Evolutionary conservation across 2,329 filamentous ascomycete species (phyloP), one percentile per base, ranked within the genome.

Genomic region (Chaetothyriales sp.): DNA sequence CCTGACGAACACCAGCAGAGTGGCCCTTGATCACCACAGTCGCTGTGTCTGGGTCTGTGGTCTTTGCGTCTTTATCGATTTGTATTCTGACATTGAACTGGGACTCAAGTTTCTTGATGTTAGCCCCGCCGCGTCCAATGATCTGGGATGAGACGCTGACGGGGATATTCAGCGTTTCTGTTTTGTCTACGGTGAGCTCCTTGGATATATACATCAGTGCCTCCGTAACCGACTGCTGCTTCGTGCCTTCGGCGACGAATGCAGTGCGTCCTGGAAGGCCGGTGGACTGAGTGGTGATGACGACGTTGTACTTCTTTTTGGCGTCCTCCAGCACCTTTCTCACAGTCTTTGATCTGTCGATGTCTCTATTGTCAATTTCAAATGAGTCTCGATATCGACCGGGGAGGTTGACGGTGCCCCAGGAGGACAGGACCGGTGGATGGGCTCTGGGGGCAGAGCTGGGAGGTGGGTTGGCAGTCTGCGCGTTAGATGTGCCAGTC

Each of bases 31-130:
- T 83, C 49, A 81, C 70, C 49, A 98, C 85, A 2, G 32, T 39
- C 32, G 32, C 32, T 62, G 95, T 84, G 59, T 96, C 86, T 48
- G 80, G 83, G 48, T 79, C 77, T 62, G 73, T 71, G 49, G 95
- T 86, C 57, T 85, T 81, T 50, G 94, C 86, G 45, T 92, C 87
- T 69, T 85, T 89, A 54, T 90, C 89, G 53, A 98, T 79, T 64
- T 94, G 86, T 62, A 98, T 89, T 57, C 81, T 81, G 49, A 92
- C 90, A 55, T 90, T 89, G 2, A 88, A 92, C 67, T 84, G 83
- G 66, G 90, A 86, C 69, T 90, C 86, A 49, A 98, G 81, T 46
- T 83, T 78, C 70, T 93, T 90, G 65, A 98, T 93, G 55, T 84
- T 90, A 22, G 86, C 79, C 52, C 93, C 93, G 64, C 84, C 82